Conservation (phyloP, 75 land plant species). For the Picea sitchensis region DNA sequence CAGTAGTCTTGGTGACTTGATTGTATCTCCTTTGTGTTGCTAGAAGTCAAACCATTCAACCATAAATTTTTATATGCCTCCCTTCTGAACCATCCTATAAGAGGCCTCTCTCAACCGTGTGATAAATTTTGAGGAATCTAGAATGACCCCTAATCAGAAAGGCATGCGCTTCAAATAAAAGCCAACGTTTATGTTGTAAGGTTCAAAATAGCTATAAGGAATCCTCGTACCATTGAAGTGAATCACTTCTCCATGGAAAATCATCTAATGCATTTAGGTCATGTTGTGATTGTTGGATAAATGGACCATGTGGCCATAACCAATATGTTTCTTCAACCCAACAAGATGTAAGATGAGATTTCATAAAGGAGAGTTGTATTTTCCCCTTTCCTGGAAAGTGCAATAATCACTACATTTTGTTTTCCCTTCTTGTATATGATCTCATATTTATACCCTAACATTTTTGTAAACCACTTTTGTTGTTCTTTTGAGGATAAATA, state of each 20-base stretch:
- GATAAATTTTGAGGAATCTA: not conserved
- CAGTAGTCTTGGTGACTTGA: not conserved
- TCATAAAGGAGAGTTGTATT: too few species aligned
- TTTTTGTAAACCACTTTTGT: not conserved
- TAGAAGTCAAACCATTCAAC: not conserved
- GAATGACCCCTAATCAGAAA: not conserved
- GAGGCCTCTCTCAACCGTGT: not conserved
- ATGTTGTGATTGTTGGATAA: not conserved
- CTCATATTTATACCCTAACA: not conserved
- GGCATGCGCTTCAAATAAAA: not conserved
- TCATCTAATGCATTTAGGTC: not conserved
- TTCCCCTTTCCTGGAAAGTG: not conserved
- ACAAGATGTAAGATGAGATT: not conserved
- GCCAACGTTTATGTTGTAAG: not conserved
- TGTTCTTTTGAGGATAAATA: not conserved
- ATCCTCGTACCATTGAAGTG: not conserved
- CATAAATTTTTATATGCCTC: not conserved
- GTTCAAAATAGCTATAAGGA: not conserved
- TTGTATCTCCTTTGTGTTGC: not conserved
- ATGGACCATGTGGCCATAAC: not conserved
- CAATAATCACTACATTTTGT: not conserved
- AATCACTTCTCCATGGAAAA: not conserved
- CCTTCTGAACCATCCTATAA: not conserved
- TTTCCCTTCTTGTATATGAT: not conserved
- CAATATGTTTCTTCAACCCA: too few species aligned